Evolutionary conservation across 2,329 filamentous ascomycete species (phyloP), one percentile per base, ranked within the genome.

Genomic region (Beauveria pseudobassiana): DNA sequence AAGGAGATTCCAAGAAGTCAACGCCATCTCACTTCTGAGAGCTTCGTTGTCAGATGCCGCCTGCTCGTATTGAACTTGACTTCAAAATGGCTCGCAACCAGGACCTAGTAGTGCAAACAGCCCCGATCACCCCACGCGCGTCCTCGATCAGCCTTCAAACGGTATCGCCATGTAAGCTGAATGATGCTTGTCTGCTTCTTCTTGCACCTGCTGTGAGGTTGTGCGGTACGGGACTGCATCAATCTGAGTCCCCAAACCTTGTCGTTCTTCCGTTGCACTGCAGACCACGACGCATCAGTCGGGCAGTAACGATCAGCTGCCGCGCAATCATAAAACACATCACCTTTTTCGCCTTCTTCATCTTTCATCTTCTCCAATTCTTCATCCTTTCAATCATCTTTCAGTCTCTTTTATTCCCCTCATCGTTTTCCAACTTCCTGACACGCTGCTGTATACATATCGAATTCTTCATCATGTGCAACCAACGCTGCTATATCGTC

Each of bases 401-500:
- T 42, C 14, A 38, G 1, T 34, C 4, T 24, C 28, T 12, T 22
- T 48, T 9, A 14, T 18, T 16, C 22, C 28, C n/a, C 16, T 7
- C 7, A 3, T 14, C 28, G 3, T 30, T 46, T 22, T 38, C 3
- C 52, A 43, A n/a, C 16, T 10, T 24, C 26, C 24, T 48, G 22
- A 38, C 16, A 20, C 48, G 30, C 20, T 18, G 12, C 28, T n/a
- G 12, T 24, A 14, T 10, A 3, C 26, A 34, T 22, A 55, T 40
- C 43, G 3, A n/a, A 42, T 16, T n/a, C 7, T 43, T 43, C 57
- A 57, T 28, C 59, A 63, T 59, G 54, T 60, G 55, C 49, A 56
- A 60, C 55, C 50, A 61, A 43, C 68, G 67, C 61, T 79, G 76
- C 68, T 75, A 70, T 63, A 74, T 79, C 62, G 74, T 81, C 5